Evolutionary conservation across 345 rosid species (phyloP).

Genomic region (Murraya paniculata): DNA sequence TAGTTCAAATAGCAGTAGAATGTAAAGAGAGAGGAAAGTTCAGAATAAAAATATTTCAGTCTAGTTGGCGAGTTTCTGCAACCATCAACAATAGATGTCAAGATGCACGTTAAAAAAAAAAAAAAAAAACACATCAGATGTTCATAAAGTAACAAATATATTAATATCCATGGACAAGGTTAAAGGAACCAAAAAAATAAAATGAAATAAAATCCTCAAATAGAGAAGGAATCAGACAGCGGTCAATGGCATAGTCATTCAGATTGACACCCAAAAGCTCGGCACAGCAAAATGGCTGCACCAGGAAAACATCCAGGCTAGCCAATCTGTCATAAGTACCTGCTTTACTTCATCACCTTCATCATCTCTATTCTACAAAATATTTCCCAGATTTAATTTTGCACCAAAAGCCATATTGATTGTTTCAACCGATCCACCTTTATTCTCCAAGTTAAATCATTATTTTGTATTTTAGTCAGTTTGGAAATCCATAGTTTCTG

Average conservation of each 20-base stretch:
- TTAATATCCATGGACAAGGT: not conserved
- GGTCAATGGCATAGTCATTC: conserved; percentile 26
- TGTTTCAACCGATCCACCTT: not conserved
- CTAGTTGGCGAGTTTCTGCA: not conserved
- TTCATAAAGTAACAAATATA: not conserved
- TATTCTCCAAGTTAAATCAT: not conserved
- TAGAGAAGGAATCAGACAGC: conserved; percentile 46
- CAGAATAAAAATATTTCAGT: not conserved
- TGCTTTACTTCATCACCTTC: conserved; percentile 41
- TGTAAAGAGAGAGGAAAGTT: not conserved
- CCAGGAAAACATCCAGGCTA: conserved; percentile 39
- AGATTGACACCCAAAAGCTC: conserved; percentile 28
- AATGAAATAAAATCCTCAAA: no score
- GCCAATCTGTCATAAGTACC: conserved; percentile 48
- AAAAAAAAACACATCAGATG: not conserved
- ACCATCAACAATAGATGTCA: not conserved
- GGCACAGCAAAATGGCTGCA: conserved; percentile 39
- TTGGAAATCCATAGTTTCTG: not conserved
- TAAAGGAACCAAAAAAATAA: not conserved
- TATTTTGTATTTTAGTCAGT: not conserved
- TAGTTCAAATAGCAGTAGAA: not conserved
- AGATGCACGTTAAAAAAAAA: not conserved
- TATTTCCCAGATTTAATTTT: not conserved
- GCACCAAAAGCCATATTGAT: not conserved
- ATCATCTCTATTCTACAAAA: conserved; percentile 29